These are phyloP conservation scores for Pestalotiopsis sp. DNA, from an alignment of 2,329 filamentous ascomycete genomes.

Conservation along the genomic window DNA sequence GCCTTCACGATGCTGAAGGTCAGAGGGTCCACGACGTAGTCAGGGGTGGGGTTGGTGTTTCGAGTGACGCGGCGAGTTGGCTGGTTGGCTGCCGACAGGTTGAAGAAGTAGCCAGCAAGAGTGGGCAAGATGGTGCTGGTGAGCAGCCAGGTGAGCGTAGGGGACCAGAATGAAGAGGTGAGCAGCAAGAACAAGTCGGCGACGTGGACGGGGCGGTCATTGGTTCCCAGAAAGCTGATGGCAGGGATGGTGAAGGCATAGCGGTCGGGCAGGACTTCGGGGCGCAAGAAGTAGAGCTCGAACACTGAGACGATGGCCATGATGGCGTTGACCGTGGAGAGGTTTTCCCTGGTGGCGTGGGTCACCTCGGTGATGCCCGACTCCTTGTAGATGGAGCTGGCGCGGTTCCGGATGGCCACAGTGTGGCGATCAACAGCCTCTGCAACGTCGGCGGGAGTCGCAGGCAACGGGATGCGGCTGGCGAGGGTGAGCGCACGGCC, in stretches of 20 bases:
- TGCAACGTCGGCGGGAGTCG: constrained; percentile 78
- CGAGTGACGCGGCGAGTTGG: constrained; percentile 42
- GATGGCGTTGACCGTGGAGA: constrained; percentile 74
- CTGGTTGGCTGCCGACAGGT: constrained; percentile 63
- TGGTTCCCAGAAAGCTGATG: constrained; percentile 55
- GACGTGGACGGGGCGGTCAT: constrained; percentile 65
- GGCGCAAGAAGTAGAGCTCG: constrained; percentile 72
- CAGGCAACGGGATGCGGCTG: constrained; percentile 71
- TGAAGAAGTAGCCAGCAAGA: constrained; percentile 85
- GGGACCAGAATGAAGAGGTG: constrained; percentile 80
- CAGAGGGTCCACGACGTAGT: constrained; percentile 77
- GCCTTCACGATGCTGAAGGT: constrained; percentile 91
- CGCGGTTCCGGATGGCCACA: constrained; percentile 66
- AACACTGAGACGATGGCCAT: constrained; percentile 69
- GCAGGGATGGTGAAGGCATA: constrained; percentile 76
- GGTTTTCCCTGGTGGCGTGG: constrained; percentile 66
- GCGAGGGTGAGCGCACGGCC: constrained; percentile 56
- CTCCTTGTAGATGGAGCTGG: constrained; percentile 64
- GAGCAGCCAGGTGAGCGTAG: constrained; percentile 74
- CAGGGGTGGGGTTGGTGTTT: constrained; percentile 43
- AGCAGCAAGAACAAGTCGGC: constrained; percentile 83
- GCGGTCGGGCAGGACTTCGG: constrained; percentile 70
- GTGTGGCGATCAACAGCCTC: constrained; percentile 75
- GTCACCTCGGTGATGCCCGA: constrained; percentile 69
- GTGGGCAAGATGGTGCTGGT: constrained; percentile 74